Percentiles rank a stretch among this genome's conserved stretches.
Conservation (phyloP, 768 basidiomycete species). For the Pulveroboletus sp. region DNA sequence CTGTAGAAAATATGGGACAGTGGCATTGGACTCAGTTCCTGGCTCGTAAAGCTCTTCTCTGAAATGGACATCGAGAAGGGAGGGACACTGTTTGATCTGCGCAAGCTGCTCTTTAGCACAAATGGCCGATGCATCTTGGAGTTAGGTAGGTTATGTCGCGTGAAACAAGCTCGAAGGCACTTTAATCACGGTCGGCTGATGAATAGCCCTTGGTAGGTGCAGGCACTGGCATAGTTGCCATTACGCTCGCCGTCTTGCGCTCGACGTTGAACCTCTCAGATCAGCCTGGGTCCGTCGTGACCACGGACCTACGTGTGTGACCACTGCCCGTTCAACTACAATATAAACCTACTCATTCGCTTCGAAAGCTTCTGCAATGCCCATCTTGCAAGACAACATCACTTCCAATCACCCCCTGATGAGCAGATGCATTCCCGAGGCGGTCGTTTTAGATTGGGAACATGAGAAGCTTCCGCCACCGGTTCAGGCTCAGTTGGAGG, state of each 20-base stretch:
- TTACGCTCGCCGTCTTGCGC: conserved; percentile 57
- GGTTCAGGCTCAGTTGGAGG: conserved; percentile 35
- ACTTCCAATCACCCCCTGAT: conserved; percentile 36
- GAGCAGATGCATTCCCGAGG: conserved; percentile 26
- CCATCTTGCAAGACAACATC: conserved; percentile 72
- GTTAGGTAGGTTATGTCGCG: conserved; percentile 45
- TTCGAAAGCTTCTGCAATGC: conserved; percentile 68
- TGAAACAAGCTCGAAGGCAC: background rate
- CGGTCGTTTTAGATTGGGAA: conserved; percentile 73
- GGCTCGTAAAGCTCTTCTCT: conserved; percentile 48
- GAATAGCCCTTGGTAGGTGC: conserved; percentile 47
- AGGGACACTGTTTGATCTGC: conserved; percentile 17
- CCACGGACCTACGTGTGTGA: conserved; percentile 70
- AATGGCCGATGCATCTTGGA: conserved; percentile 52
- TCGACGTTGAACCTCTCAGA: conserved; percentile 27
- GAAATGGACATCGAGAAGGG: background rate
- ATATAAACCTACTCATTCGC: background rate
- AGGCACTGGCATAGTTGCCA: conserved; percentile 79
- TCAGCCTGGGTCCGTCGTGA: conserved; percentile 37
- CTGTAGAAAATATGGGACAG: conserved; percentile 95
- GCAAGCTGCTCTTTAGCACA: conserved; percentile 37
- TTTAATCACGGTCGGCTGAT: background rate
- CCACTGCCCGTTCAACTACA: background rate
- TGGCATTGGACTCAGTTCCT: conserved; percentile 79
- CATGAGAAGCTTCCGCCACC: conserved; percentile 45